Base-by-base conservation (phyloP, 331 rosid genomes). In the Cydonia oblonga region DNA sequence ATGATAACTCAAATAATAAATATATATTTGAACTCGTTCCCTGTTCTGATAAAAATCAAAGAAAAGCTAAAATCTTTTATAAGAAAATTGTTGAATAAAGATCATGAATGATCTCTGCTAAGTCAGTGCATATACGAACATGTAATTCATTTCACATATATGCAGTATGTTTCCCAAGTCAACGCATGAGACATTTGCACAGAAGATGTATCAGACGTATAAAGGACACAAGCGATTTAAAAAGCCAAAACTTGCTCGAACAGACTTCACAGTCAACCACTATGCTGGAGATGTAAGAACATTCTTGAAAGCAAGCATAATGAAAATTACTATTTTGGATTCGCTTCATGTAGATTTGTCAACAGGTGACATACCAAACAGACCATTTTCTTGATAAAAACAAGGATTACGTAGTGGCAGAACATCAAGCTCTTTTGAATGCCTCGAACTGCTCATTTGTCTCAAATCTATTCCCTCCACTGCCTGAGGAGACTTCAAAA, bases 131-230 rank as follows among this genome's bases (percentile, higher is more conserved):
- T 20, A 61, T 25, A 65, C 61, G 57, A 67, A 64, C 35, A 63
- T 5, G 15, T 40, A 61, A 64, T 74, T 70, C 25, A 66, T 63
- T 66, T 76, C 15, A 40, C 5, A 40, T 63, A 82, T 70, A 68
- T 80, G 78, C 87, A 90, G 96, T 75, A 90, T 90, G 96, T 90
- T 90, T 71, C 96, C 96, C 18, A 90, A 90, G 80, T 83, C 96
- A 57, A 90, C 96, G 54, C 96, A 90, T 65, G 96, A 88, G 79
- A 90, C 96, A 73, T 90, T 90, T 85, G 95, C 95, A 68, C 96
- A 90, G 66, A 90, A 90, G 80, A 82, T 90, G 95, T 90, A 90
- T 75, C 96, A 90, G 89, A 90, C 95, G 26, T 90, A 88, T 42
- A 90, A 90, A 83, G 85, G 29, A 57, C 91, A 90, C 79, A 86